A percentile compares a stretch with the other conserved stretches of the same genome.
These are phyloP conservation scores for Plicaturopsis crispa DNA, from an alignment of 768 basidiomycete genomes.

Conservation along the genomic window DNA sequence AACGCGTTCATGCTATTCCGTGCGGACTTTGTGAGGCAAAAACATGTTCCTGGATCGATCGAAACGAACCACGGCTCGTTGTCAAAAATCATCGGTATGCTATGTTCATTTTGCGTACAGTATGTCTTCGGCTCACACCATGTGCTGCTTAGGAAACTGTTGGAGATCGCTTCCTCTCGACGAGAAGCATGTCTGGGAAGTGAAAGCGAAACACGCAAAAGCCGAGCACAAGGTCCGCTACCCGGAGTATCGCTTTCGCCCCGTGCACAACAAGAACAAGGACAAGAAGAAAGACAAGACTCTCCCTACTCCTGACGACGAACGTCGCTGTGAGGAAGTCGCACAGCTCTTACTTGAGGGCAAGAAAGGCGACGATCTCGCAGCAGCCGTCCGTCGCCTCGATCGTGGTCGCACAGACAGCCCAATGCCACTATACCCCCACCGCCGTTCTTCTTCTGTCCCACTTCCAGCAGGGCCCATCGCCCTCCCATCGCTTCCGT, in stretches of 20 bases:
- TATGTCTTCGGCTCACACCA: background rate
- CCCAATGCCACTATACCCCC: constrained; percentile 20
- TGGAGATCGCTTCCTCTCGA: constrained; percentile 67
- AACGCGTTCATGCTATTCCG: constrained; percentile 31
- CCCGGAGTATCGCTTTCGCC: constrained; percentile 52
- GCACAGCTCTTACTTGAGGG: constrained; percentile 59
- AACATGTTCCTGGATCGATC: constrained; percentile 43
- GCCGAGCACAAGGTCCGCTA: constrained; percentile 62
- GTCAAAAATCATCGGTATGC: constrained; percentile 37
- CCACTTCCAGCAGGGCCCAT: constrained; percentile 47
- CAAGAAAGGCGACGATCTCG: constrained; percentile 64
- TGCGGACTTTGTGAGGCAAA: constrained; percentile 24
- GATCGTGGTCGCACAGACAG: constrained; percentile 25
- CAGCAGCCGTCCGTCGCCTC: constrained; percentile 47
- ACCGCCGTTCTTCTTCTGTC: constrained; percentile 55
- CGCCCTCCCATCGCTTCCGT: constrained; percentile 34
- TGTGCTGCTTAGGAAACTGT: constrained; percentile 27
- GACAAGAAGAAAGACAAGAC: constrained; percentile 29
- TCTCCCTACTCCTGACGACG: constrained; percentile 14
- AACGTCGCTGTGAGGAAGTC: constrained; percentile 39
- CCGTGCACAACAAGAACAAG: constrained; percentile 37
- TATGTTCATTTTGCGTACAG: background rate
- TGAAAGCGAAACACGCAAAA: constrained; percentile 65
- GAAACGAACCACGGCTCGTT: constrained; percentile 42
- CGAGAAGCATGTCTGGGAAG: constrained; percentile 69